Conservation (phyloP, 2,329 filamentous ascomycete species). For the Zasmidium angulare region DNA sequence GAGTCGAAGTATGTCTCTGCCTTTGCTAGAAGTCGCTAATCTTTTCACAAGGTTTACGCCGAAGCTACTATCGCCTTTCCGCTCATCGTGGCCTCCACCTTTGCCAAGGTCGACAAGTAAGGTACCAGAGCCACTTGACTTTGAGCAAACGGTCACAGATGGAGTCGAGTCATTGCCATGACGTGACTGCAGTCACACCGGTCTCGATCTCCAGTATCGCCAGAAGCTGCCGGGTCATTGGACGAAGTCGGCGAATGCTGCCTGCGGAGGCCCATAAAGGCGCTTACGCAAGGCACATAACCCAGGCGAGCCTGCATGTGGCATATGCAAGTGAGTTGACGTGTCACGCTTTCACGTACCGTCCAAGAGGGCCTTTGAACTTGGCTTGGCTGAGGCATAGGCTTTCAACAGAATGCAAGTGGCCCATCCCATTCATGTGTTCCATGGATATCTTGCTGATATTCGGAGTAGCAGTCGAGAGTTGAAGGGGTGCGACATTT, state of each 20-base stretch:
- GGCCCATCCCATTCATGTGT: too few species aligned
- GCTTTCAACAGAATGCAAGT: too few species aligned
- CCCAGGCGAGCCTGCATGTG: neutral
- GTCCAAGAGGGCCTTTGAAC: too few species aligned
- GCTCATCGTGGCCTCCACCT: constrained; percentile 65
- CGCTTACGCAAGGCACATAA: constrained; percentile 23
- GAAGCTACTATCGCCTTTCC: constrained; percentile 69
- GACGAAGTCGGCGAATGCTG: neutral
- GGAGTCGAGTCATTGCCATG: neutral
- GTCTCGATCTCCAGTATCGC: neutral
- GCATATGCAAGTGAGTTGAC: constrained; percentile 13
- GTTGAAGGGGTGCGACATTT: too few species aligned
- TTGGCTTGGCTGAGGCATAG: too few species aligned
- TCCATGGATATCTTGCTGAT: too few species aligned
- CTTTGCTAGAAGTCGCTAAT: neutral
- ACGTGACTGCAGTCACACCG: neutral
- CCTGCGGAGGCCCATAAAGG: constrained; percentile 2
- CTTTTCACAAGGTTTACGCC: constrained; percentile 54
- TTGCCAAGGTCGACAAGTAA: constrained; percentile 47
- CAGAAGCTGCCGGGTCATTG: neutral
- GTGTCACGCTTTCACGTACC: neutral
- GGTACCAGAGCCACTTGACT: constrained; percentile 4
- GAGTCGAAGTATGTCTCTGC: constrained; percentile 16
- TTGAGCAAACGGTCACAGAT: neutral
- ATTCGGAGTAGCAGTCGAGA: too few species aligned